Evolutionary conservation across 257 asterid species (phyloP).

Genomic region (Gynochthodes officinalis): DNA sequence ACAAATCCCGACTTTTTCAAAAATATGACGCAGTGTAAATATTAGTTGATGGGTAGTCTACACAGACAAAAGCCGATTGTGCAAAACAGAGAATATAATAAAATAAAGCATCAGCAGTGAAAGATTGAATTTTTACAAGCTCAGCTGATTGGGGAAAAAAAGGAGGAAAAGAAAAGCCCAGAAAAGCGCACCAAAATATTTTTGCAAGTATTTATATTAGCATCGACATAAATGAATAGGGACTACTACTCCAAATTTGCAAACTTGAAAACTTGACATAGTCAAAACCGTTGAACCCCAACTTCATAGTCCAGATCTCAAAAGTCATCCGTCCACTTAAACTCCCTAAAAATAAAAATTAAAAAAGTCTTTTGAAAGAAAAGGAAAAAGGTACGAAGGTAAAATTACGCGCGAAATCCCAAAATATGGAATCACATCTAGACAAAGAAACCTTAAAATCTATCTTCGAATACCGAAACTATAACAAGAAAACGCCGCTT

Average conservation of each 20-base stretch:
- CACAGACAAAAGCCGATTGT: slow-evolving; percentile 3
- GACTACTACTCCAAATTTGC: slow-evolving; percentile 4
- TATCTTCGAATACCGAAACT: slow-evolving; percentile 11
- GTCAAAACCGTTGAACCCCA: slow-evolving; percentile 54
- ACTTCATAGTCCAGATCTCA: slow-evolving; percentile 43
- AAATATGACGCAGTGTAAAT: slow-evolving; percentile 2
- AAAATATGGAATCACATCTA: slow-evolving; percentile 28
- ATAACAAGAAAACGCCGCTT: slow-evolving; percentile 12
- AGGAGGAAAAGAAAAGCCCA: background rate
- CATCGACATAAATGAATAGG: slow-evolving; percentile 10
- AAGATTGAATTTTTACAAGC: background rate
- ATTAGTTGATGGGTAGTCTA: slow-evolving; percentile 10
- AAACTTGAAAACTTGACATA: slow-evolving; percentile 43
- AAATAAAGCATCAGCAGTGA: slow-evolving; percentile 17
- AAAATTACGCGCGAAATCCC: slow-evolving; percentile 63
- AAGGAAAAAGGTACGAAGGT: background rate
- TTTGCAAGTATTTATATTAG: background rate
- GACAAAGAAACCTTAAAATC: slow-evolving; percentile 20
- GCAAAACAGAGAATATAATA: background rate
- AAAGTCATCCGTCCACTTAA: slow-evolving; percentile 8
- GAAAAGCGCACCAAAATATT: background rate
- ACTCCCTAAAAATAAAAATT: too few species aligned
- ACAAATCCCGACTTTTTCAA: slow-evolving; percentile 22
- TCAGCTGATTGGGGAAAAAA: background rate
- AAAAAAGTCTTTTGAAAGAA: background rate